Evolutionary conservation across 1,284 basidiomycete species (phyloP).

Genomic region (Cryptococcus sp.): DNA sequence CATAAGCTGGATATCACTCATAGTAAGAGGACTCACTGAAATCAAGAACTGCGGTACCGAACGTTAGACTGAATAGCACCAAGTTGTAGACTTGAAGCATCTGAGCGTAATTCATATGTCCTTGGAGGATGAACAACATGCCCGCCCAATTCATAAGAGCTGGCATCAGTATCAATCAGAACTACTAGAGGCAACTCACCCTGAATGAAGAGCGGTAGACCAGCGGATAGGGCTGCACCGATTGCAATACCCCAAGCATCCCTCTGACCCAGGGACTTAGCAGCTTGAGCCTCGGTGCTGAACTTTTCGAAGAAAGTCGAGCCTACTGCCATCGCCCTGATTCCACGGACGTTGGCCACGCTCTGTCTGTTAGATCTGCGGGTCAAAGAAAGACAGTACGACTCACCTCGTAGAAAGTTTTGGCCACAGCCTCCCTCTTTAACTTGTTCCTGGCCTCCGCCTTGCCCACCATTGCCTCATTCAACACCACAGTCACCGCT

Average conservation of each 20-base stretch:
- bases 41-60: slow-evolving; percentile 80
- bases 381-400: slow-evolving; percentile 11
- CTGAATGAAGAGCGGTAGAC: slow-evolving; percentile 80
- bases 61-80: slow-evolving; percentile 88
- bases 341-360: slow-evolving; percentile 79
- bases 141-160: slow-evolving; percentile 88
- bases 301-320: slow-evolving; percentile 67
- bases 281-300: slow-evolving; percentile 57
- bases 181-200: slow-evolving; percentile 36
- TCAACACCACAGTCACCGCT: slow-evolving; percentile 64
- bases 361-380: slow-evolving; percentile 51
- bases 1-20: neutral
- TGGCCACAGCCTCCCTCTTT: slow-evolving; percentile 76
- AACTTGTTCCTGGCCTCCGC: slow-evolving; percentile 77
- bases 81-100: slow-evolving; percentile 89
- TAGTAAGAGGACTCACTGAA: slow-evolving; percentile 61
- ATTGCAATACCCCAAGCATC: slow-evolving; percentile 80
- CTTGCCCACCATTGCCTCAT: slow-evolving; percentile 63
- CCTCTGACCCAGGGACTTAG: slow-evolving; percentile 64
- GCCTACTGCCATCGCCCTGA: slow-evolving; percentile 87
- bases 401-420: slow-evolving; percentile 77
- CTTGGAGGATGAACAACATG: slow-evolving; percentile 71
- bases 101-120: slow-evolving; percentile 76
- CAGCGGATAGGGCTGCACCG: slow-evolving; percentile 72
- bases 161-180: slow-evolving; percentile 13